Conservation (phyloP, 129 eudicot genomes). For the Ambrosia artemisiifolia region DNA sequence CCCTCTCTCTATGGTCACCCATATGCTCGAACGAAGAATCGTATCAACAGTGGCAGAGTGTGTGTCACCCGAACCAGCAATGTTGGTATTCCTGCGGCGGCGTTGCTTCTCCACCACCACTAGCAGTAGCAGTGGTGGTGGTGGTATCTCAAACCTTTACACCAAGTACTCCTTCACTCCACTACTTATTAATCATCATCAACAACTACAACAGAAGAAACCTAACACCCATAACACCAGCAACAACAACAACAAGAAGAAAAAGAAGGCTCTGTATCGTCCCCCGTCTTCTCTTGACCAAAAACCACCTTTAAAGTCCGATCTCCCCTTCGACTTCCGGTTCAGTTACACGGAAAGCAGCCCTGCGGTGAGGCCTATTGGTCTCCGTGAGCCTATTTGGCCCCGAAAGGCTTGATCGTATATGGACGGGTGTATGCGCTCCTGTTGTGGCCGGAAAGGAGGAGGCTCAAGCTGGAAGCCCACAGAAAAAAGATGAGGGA, state of each 20-base stretch:
- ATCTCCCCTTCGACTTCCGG: conserved; percentile 76
- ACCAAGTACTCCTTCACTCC: conserved; percentile 58
- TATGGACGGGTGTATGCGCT: conserved; percentile 89
- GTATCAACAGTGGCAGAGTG: too few species aligned
- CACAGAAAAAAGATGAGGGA: conserved; percentile 53
- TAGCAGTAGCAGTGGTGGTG: too few species aligned
- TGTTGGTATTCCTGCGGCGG: conserved; percentile 44
- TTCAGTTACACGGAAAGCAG: conserved; percentile 83
- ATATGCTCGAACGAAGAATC: too few species aligned
- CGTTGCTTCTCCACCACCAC: conserved; percentile 32
- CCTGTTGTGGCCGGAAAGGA: conserved; percentile 59
- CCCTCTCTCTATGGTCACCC: too few species aligned
- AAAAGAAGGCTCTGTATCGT: conserved; percentile 42
- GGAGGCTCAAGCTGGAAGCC: conserved; percentile 42
- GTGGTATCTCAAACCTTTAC: conserved; percentile 60
- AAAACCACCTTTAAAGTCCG: conserved; percentile 33
- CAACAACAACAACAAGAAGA: conserved; percentile 21
- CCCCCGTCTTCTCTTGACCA: conserved; percentile 76
- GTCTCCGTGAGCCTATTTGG: conserved; percentile 94
- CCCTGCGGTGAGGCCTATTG: conserved; percentile 62
- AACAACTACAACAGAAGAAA: too few species aligned
- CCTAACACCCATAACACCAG: conserved; percentile 19
- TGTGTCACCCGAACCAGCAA: too few species aligned
- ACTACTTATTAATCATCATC: conserved; percentile 27
- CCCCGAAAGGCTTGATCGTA: conserved; percentile 63